Conservation (phyloP, 1,284 basidiomycete genomes). For the Bjerkandera adusta region DNA sequence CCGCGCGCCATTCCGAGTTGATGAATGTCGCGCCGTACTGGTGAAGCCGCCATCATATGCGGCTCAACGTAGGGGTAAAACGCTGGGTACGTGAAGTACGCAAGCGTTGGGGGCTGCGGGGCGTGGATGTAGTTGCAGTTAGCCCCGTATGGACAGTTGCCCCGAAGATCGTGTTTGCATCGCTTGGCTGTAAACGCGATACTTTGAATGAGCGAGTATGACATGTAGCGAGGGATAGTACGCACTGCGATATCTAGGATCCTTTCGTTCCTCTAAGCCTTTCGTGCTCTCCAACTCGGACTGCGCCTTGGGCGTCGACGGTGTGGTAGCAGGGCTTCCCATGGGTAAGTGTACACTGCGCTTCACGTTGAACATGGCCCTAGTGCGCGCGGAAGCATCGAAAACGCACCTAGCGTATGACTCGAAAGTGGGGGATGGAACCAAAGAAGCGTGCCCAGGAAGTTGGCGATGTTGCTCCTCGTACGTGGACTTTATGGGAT, state of each 20-base stretch:
- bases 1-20: too few species aligned
- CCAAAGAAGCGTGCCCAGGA: too few species aligned
- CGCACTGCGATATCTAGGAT: constrained; percentile 5
- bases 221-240: neutral
- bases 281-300: neutral
- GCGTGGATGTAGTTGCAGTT: constrained; percentile 4
- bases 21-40: too few species aligned
- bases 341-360: constrained; percentile 14
- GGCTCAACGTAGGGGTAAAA: neutral
- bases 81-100: neutral
- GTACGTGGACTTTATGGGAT: too few species aligned
- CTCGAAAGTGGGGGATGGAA: too few species aligned
- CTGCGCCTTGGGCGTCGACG: neutral
- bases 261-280: neutral
- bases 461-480: too few species aligned
- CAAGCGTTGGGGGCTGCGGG: neutral
- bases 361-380: too few species aligned
- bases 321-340: constrained; percentile 3
- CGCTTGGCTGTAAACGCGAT: constrained; percentile 2
- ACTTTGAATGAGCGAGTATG: neutral
- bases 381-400: too few species aligned
- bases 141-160: constrained; percentile 1
- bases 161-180: constrained; percentile 2
- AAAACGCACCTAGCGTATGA: too few species aligned
- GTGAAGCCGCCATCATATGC: too few species aligned